Base-by-base conservation (phyloP, 768 basidiomycete species). In the Albatrellus ellisii region DNA sequence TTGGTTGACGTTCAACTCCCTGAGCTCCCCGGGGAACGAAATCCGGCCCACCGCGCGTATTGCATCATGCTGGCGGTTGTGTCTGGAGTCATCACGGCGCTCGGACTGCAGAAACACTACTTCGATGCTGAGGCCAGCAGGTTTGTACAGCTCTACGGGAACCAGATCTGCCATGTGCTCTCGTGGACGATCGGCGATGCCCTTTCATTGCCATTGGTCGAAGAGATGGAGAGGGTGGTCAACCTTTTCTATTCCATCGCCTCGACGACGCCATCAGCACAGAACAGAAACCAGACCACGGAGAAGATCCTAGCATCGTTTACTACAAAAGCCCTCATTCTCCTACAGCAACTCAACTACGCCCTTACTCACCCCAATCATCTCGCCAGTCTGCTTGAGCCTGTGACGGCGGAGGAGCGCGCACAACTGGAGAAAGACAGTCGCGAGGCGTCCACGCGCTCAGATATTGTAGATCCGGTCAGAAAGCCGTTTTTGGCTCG, bases 291-390 rank as follows among this genome's bases (percentile, higher is more conserved):
- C 46, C 63, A 67, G 5, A 70, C 70, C 2, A 68, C 78, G 14
- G 69, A 69, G 40, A 77, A 73, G 50, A 73, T 88, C 5, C 66
- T 90, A 32, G 67, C 69, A 1, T 74, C 73, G 14, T 90, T 87
- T 57, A 73, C 77, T 2, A 65, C 65, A 0, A 75, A 75, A 46
- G 77, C 81, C 0, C 60, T 91, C 15, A 65, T 75, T 25, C 72
- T 94, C 20, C 66, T 95, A 1, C 88, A 90, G 54, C 84, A 90
- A 49, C 61, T 95, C 47, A 91, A 90, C 58, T 90, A 91, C 49
- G 84, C 87, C 0, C 68, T 94, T 36, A 81, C 87, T 0, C 91
- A 97, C 58, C 91, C 91, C 6, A 85, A 91, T 53, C 81, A 90
- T 52, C 70, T 95, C 10, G 77, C 81, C 1, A 79, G 79, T 49